Percentiles rank a stretch among this genome's conserved stretches.
phyloP scores from a whole-genome alignment of 108 stramenopile genomes.

The Skeletonema tropicum region DNA sequence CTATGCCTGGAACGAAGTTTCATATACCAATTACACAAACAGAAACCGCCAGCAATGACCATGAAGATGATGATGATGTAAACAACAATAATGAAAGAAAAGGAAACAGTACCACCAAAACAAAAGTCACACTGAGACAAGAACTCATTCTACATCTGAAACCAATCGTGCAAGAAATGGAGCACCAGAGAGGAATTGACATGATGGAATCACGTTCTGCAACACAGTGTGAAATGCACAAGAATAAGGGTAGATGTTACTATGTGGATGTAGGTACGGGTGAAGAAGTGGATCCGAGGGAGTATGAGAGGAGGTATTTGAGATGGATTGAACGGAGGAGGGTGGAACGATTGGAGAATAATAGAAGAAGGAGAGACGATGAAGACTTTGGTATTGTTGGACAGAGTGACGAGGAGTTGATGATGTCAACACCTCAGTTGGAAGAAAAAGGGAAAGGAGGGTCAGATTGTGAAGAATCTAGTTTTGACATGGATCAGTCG shows the following conservation, averaged over 20 bases:
- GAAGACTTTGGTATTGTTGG: neutral
- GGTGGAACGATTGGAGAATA: neutral
- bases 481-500: slow-evolving; percentile 26
- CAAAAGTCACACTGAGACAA: slow-evolving; percentile 1
- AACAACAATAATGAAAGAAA: neutral
- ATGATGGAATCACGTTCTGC: neutral
- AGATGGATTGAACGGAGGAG: slow-evolving; percentile 20
- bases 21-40: neutral
- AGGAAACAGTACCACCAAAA: neutral
- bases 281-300: neutral
- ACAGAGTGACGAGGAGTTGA: neutral
- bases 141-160: slow-evolving; percentile 23
- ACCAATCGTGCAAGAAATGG: slow-evolving; percentile 38
- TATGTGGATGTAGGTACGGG: slow-evolving; percentile 22
- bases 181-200: slow-evolving; percentile 24
- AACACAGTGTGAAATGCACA: slow-evolving; percentile 34
- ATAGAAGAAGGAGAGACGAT: neutral
- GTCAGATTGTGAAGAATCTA: slow-evolving; percentile 25
- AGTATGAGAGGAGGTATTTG: slow-evolving; percentile 28
- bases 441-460: neutral
- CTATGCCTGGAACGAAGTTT: slow-evolving; percentile 20
- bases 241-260: slow-evolving; percentile 6
- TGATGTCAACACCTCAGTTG: neutral
- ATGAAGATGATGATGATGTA: neutral
- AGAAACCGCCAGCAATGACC: neutral